Percentiles rank a stretch among this genome's conserved stretches.
These are phyloP conservation scores for Gossypium davidsonii DNA, from an alignment of 441 rosid genomes.

Conservation along the genomic window DNA sequence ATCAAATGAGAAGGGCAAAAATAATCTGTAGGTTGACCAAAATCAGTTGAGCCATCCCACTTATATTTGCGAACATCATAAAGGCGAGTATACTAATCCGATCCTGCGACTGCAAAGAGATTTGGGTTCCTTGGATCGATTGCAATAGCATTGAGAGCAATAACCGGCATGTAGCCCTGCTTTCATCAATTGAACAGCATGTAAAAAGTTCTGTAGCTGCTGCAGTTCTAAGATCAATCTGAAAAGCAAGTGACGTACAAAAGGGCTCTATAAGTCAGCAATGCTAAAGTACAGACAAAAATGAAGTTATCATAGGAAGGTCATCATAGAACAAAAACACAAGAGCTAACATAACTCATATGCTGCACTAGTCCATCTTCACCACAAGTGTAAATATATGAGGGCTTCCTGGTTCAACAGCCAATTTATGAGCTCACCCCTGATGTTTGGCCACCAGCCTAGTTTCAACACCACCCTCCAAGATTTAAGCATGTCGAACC, in stretches of 20 bases:
- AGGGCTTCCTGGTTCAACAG: slow-evolving; percentile 89
- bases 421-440: slow-evolving; percentile 70
- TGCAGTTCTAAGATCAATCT: slow-evolving; percentile 79
- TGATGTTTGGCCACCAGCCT: slow-evolving; percentile 50
- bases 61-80: slow-evolving; percentile 70
- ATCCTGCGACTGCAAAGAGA: slow-evolving; percentile 76
- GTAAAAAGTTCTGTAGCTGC: slow-evolving; percentile 65
- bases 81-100: slow-evolving; percentile 68
- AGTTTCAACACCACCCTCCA: slow-evolving; percentile 63
- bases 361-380: slow-evolving; percentile 92
- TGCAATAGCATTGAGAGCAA: slow-evolving; percentile 62
- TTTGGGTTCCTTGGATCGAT: slow-evolving; percentile 81
- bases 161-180: slow-evolving; percentile 25
- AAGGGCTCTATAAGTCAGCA: background rate
- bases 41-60: slow-evolving; percentile 49
- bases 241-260: slow-evolving; percentile 28
- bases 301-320: too few species aligned
- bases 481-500: slow-evolving; percentile 73
- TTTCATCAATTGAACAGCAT: slow-evolving; percentile 36
- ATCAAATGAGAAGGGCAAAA: slow-evolving; percentile 71
- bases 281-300: background rate
- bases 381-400: slow-evolving; percentile 70
- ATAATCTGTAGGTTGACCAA: slow-evolving; percentile 47
- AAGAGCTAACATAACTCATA: slow-evolving; percentile 37
- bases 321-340: background rate